Evolutionary conservation across 805 yeast genomes (phyloP), one percentile per base, ranked within the genome.

Genomic region (Teunomyces kruisii): DNA sequence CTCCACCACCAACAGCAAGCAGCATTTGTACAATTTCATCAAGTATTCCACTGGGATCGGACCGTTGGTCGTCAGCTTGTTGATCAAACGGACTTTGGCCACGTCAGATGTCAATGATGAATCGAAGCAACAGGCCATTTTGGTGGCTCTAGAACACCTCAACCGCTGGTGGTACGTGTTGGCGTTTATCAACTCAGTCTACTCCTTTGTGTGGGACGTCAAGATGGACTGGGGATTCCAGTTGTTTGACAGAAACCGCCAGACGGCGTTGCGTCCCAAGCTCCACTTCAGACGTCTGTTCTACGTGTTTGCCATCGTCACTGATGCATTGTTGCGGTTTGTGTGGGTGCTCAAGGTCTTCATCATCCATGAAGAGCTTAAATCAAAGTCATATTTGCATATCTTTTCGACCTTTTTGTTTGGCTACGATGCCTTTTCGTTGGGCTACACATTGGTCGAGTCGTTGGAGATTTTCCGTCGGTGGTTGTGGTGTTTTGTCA

Each of bases 171-270:
- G 83, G 83, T 72, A 70, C 44, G 32, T 72, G 2, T 57, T 64
- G 4, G 66, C 74, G 3, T 57, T 83, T 1, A 55, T 86, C 32
- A 89, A 87, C 59, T 86, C 98, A 0, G 55, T 80, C 0, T 94
- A 86, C 62, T 78, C 96, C 12, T 86, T 88, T 48, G 68, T 80
- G 44, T 94, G 99, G 99, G 99, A 94, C 63, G 64, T 92, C 9
- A 76, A 77, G 41, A 80, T 81, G 76, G 99, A 94, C 68, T 94
- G 99, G 99, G 81, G 82, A 36, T 72, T 89, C 40, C 76, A 77
- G 9, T 56, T 86, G 7, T 71, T 86, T 55, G 72, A 70, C 37
- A 49, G 48, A 3, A 31, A 66, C 12, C 56, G 62, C 31, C 42
- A 51, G 9, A 13, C 39, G 7, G 17, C 22, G 10, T 29, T 38